A percentile compares a stretch with the other conserved stretches of the same genome.
These are phyloP conservation scores for Syzygium malaccense DNA, from an alignment of 441 rosid genomes.

Conservation along the genomic window DNA sequence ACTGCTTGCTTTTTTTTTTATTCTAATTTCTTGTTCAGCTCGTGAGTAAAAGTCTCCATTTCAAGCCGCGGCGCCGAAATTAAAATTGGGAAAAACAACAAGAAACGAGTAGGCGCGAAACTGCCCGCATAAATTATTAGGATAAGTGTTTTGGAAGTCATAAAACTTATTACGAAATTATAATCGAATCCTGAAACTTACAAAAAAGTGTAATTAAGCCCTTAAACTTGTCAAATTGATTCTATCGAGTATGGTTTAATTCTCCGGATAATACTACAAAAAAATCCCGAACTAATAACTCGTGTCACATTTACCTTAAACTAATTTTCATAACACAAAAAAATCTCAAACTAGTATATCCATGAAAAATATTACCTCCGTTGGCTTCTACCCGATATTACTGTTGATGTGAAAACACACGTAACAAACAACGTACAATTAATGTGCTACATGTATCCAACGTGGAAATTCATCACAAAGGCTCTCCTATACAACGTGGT, in stretches of 20 bases:
- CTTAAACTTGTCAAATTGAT: too few species aligned
- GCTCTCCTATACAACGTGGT: background rate
- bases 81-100: background rate
- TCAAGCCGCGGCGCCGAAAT: background rate
- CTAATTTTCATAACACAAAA: too few species aligned
- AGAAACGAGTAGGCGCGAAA: too few species aligned
- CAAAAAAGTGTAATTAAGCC: too few species aligned
- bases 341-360: fast-evolving
- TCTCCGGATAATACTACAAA: background rate
- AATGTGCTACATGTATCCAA: fast-evolving
- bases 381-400: too few species aligned
- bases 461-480: background rate
- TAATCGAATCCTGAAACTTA: too few species aligned
- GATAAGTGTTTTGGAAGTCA: too few species aligned
- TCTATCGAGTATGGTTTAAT: background rate
- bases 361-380: fast-evolving
- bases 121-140: too few species aligned
- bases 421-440: background rate
- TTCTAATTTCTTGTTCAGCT: too few species aligned
- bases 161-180: too few species aligned
- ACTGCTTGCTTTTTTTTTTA: background rate
- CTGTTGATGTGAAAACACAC: background rate
- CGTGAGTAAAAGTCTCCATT: background rate
- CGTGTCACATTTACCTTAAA: background rate
- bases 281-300: background rate